Percentiles rank a stretch among this genome's conserved stretches.
Evolutionary conservation across 208 protist species (phyloP).

Genomic region (Leishmania braziliensis): DNA sequence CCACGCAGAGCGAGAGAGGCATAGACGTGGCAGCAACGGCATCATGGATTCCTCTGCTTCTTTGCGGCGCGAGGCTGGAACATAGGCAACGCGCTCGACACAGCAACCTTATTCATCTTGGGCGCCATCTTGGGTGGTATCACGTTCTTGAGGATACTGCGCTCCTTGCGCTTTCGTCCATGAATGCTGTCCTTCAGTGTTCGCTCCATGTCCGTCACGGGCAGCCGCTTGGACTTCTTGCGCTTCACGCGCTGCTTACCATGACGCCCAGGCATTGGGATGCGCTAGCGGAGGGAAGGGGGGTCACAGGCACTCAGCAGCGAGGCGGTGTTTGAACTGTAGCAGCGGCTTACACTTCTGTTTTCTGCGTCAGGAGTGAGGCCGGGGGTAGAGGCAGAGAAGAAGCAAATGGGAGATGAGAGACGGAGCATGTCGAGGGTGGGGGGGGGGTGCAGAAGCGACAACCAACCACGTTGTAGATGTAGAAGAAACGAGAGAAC

Average conservation of each 20-base stretch:
- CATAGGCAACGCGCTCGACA: constrained; percentile 78
- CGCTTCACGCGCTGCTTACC: constrained; percentile 90
- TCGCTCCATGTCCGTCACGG: constrained; percentile 84
- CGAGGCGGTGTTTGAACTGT: neutral
- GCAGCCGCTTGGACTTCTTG: constrained; percentile 85
- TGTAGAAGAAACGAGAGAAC: neutral
- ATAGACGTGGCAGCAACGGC: neutral
- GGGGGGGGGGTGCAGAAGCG: no score
- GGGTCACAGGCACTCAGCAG: neutral
- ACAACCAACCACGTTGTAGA: neutral
- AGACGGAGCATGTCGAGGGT: neutral
- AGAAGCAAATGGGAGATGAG: no score
- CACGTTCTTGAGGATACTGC: no score
- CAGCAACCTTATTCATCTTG: constrained; percentile 61
- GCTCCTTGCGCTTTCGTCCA: constrained; percentile 75
- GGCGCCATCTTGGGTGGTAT: constrained; percentile 67
- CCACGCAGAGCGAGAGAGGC: neutral
- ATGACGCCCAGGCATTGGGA: constrained; percentile 80
- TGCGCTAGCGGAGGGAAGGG: neutral
- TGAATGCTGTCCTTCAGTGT: constrained; percentile 91
- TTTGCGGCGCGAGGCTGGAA: constrained; percentile 48
- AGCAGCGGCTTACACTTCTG: neutral
- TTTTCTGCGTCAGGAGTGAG: neutral
- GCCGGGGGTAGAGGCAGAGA: neutral
- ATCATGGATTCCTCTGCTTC: neutral